A percentile compares a stretch with the other conserved stretches of the same genome.
These are phyloP conservation scores for Hypoxylon rubiginosum DNA, from an alignment of 2,329 filamentous ascomycete genomes.

Conservation along the genomic window DNA sequence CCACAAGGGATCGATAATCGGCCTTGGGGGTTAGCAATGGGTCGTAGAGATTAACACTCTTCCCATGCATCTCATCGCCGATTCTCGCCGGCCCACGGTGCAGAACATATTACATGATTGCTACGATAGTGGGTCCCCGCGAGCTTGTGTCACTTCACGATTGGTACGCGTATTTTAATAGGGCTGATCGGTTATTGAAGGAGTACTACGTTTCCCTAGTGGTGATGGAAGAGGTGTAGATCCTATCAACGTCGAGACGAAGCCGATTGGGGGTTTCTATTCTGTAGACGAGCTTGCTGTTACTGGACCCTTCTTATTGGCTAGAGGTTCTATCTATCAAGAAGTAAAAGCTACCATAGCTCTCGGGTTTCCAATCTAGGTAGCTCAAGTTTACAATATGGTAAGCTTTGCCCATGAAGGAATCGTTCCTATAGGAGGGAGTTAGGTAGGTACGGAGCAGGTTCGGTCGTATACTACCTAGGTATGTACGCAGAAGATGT, in stretches of 20 bases:
- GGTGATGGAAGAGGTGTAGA: conserved; percentile 29
- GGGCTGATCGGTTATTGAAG: conserved; percentile 22
- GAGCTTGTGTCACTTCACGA: conserved; percentile 25
- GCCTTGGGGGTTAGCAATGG: conserved; percentile 16
- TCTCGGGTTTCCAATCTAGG: conserved; percentile 2
- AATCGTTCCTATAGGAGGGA: conserved; percentile 17
- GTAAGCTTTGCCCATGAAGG: neutral
- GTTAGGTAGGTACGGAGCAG: conserved; percentile 17
- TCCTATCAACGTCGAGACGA: conserved; percentile 12
- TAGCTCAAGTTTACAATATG: neutral
- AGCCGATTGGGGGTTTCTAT: neutral
- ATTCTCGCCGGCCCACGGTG: conserved; percentile 35
- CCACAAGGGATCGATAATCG: conserved; percentile 23
- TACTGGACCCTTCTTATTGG: conserved; percentile 7
- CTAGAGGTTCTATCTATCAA: conserved; percentile 4
- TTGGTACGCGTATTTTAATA: conserved; percentile 25
- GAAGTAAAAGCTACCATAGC: neutral
- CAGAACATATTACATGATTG: conserved; percentile 31
- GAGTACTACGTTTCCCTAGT: conserved; percentile 9
- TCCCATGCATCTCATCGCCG: conserved; percentile 34
- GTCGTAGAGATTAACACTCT: conserved; percentile 22
- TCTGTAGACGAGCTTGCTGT: conserved; percentile 1
- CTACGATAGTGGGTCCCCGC: conserved; percentile 33
- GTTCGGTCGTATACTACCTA: neutral
- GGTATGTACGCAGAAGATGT: too few species aligned